Percentiles rank a stretch among this genome's conserved stretches.
Conservation (phyloP, 306 rosid genomes). For the Lathyrus aphaca region DNA sequence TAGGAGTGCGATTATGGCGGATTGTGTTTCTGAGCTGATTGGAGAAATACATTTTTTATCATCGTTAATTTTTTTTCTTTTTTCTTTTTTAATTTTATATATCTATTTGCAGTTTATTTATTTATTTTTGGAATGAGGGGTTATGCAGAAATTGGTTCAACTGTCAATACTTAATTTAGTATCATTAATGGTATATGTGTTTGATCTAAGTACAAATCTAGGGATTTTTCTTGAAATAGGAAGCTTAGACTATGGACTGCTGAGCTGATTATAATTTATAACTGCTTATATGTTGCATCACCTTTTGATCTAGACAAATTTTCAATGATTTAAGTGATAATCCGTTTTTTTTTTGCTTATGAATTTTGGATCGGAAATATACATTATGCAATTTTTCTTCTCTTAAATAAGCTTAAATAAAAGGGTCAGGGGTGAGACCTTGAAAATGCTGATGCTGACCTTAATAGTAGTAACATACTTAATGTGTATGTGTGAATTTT, state of each 20-base stretch:
- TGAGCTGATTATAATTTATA: neutral
- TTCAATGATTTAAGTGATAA: conserved; percentile 23
- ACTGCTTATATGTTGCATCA: conserved; percentile 21
- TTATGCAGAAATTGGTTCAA: conserved; percentile 16
- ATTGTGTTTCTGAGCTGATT: conserved; percentile 32
- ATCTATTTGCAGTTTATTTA: neutral
- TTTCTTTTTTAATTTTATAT: neutral
- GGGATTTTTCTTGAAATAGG: conserved; percentile 36
- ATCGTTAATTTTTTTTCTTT: neutral
- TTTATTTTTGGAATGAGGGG: neutral
- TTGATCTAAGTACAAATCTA: conserved; percentile 27
- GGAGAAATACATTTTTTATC: conserved; percentile 19
- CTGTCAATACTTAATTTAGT: conserved; percentile 1
- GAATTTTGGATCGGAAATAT: neutral
- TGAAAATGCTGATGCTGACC: conserved; percentile 38
- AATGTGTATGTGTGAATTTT: conserved; percentile 10
- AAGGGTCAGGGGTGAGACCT: conserved; percentile 1
- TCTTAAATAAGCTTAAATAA: neutral
- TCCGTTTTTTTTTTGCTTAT: neutral
- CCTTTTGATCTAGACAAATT: conserved; percentile 12
- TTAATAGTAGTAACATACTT: conserved; percentile 12
- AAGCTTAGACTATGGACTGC: conserved; percentile 24
- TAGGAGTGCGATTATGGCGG: conserved; percentile 34
- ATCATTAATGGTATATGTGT: neutral
- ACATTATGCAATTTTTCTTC: neutral